phyloP scores from a whole-genome alignment of 768 basidiomycete species.

The Macrolepiota albuminosa region DNA sequence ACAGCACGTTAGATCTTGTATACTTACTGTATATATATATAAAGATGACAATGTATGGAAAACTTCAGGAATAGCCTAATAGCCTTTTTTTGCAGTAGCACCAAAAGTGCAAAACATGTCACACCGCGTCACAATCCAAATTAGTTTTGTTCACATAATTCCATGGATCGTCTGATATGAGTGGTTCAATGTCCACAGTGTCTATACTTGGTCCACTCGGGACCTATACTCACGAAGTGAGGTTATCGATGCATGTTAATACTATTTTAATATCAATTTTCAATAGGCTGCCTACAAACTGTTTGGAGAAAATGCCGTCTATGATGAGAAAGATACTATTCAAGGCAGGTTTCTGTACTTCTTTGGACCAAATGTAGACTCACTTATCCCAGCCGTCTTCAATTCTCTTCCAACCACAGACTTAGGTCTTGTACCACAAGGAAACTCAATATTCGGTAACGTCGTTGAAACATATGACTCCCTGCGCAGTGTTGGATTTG shows the following conservation, averaged over 20 bases:
- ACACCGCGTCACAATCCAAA: too few relatives aligned
- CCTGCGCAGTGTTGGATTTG: background rate
- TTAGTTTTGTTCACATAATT: too few relatives aligned
- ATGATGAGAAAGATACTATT: slow-evolving; percentile 31
- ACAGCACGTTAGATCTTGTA: too few relatives aligned
- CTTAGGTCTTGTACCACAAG: slow-evolving; percentile 31
- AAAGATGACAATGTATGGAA: too few relatives aligned
- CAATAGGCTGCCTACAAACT: slow-evolving; percentile 33
- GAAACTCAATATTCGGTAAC: background rate
- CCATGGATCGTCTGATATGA: background rate
- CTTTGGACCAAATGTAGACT: background rate
- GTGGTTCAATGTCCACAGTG: slow-evolving; percentile 23
- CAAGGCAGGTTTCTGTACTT: slow-evolving; percentile 17
- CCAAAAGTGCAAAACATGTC: too few relatives aligned
- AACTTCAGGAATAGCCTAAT: too few relatives aligned
- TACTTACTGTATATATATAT: too few relatives aligned
- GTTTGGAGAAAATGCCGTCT: slow-evolving; percentile 29
- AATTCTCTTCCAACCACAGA: slow-evolving; percentile 36
- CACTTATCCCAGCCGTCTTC: slow-evolving; percentile 48
- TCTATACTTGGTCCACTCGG: slow-evolving; percentile 65
- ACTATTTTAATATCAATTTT: background rate
- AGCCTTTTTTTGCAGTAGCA: too few relatives aligned
- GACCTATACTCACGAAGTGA: slow-evolving; percentile 62
- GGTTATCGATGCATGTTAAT: background rate
- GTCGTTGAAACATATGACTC: background rate